Evolutionary conservation across 805 yeast species (phyloP).

Genomic region (Metschnikowia orientalis): DNA sequence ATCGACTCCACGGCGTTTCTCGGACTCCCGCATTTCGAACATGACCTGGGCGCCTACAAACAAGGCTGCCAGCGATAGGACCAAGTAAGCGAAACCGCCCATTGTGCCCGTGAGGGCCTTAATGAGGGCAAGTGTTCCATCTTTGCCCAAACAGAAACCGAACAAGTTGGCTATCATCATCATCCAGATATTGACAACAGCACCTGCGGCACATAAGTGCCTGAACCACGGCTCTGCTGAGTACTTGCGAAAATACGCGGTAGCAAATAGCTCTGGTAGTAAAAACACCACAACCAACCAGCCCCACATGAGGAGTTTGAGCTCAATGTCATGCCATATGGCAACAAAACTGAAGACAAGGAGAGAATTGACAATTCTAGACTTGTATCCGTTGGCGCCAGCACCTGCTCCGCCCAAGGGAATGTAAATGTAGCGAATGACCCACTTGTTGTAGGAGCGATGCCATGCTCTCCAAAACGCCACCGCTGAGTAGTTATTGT

Average conservation of each 20-base stretch:
- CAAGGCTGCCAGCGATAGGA: slow-evolving; percentile 57
- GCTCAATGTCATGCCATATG: slow-evolving; percentile 95
- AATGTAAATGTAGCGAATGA: slow-evolving; percentile 78
- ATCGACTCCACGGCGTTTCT: slow-evolving; percentile 76
- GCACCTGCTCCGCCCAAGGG: slow-evolving; percentile 90
- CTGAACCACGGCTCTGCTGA: slow-evolving; percentile 63
- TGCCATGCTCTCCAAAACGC: slow-evolving; percentile 99
- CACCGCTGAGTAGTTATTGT: slow-evolving; percentile 85
- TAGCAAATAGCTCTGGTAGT: slow-evolving; percentile 75
- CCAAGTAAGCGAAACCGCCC: slow-evolving; percentile 61
- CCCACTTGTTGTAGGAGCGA: slow-evolving; percentile 88
- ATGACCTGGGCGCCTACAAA: slow-evolving; percentile 87
- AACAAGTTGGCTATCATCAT: slow-evolving; percentile 96
- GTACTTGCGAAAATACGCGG: slow-evolving; percentile 40
- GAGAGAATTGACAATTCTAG: slow-evolving; percentile 69
- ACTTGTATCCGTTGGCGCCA: slow-evolving; percentile 23
- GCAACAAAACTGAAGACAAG: slow-evolving; percentile 95
- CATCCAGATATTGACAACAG: slow-evolving; percentile 88
- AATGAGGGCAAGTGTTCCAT: slow-evolving; percentile 68
- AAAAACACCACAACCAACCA: slow-evolving; percentile 87
- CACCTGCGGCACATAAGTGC: slow-evolving; percentile 80
- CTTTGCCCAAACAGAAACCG: slow-evolving; percentile 91
- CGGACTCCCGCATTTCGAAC: slow-evolving; percentile 89
- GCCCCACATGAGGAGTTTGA: slow-evolving; percentile 88
- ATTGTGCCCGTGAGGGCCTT: slow-evolving; percentile 67